Conservation (phyloP, 2,329 filamentous ascomycete species). For the Penicillium sp. region DNA sequence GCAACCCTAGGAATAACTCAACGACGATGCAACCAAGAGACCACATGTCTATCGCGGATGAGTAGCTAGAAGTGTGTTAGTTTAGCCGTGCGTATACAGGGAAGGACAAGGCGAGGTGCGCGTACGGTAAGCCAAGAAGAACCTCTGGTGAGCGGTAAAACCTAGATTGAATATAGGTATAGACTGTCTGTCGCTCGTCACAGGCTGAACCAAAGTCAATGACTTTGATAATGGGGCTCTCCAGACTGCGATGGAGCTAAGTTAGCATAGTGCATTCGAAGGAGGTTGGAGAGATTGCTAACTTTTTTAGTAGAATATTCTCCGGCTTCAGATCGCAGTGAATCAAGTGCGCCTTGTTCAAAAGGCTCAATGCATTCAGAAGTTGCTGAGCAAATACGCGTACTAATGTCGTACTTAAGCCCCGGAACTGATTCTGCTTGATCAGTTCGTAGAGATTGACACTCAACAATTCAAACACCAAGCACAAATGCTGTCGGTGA, state of each 20-base stretch:
- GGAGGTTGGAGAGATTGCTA: too few relatives aligned
- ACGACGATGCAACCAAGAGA: slow-evolving; percentile 97
- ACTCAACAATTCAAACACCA: slow-evolving; percentile 91
- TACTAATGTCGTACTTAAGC: slow-evolving; percentile 89
- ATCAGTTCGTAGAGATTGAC: slow-evolving; percentile 98
- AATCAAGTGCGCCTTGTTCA: slow-evolving; percentile 94
- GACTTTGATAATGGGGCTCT: slow-evolving; percentile 98
- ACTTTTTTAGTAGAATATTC: too few relatives aligned
- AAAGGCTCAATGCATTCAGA: slow-evolving; percentile 77
- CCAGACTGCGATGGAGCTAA: slow-evolving; percentile 60
- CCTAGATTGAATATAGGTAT: slow-evolving; percentile 96
- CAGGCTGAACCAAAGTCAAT: slow-evolving; percentile 98
- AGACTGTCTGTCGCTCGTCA: slow-evolving; percentile 95
- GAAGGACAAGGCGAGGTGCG: slow-evolving; percentile 1
- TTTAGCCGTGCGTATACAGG: too few relatives aligned
- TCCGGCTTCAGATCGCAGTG: slow-evolving; percentile 97
- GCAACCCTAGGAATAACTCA: slow-evolving; percentile 87
- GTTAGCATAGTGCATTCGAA: too few relatives aligned
- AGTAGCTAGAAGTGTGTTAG: slow-evolving; percentile 65
- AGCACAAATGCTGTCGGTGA: slow-evolving; percentile 87
- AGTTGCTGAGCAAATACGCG: slow-evolving; percentile 96
- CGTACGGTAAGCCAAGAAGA: slow-evolving; percentile 71
- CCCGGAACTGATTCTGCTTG: slow-evolving; percentile 98
- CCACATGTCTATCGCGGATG: slow-evolving; percentile 99
- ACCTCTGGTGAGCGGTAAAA: slow-evolving; percentile 98